phyloP scores from a whole-genome alignment of 2,329 filamentous ascomycete species.

The Aspergillus niger region DNA sequence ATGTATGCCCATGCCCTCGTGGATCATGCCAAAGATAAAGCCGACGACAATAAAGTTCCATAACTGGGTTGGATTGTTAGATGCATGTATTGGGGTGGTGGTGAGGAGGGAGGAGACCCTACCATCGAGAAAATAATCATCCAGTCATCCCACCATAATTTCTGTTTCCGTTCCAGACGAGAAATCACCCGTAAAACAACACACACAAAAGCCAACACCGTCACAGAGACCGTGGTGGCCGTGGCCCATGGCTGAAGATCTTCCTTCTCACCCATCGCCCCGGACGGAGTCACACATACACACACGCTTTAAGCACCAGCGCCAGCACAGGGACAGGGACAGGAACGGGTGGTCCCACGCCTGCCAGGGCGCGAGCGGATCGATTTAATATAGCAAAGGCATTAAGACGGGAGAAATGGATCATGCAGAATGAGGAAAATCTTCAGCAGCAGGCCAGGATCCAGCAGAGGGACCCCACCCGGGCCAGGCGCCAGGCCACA shows the following conservation, averaged over 20 bases:
- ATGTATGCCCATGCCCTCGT: conserved; percentile 52
- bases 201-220: conserved; percentile 42
- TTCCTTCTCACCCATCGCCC: conserved; percentile 13
- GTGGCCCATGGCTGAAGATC: conserved; percentile 50
- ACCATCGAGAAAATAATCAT: conserved; percentile 55
- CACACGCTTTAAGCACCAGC: not conserved
- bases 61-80: conserved; percentile 12
- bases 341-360: not conserved
- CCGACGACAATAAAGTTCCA: conserved; percentile 43
- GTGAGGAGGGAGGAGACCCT: conserved; percentile 11
- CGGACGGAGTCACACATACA: not conserved
- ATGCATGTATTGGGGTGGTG: not conserved
- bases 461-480: too few relatives aligned
- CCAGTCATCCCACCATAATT: conserved; percentile 56
- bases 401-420: too few relatives aligned
- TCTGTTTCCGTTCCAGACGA: conserved; percentile 47
- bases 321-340: not conserved
- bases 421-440: too few relatives aligned
- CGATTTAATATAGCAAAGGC: not conserved
- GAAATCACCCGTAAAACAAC: conserved; percentile 47
- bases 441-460: too few relatives aligned
- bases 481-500: too few relatives aligned
- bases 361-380: too few relatives aligned
- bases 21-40: conserved; percentile 54
- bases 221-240: conserved; percentile 45